Evolutionary conservation across 192 early-diverging fungal species (phyloP).

Genomic region (Spizellomyces punctatus): DNA sequence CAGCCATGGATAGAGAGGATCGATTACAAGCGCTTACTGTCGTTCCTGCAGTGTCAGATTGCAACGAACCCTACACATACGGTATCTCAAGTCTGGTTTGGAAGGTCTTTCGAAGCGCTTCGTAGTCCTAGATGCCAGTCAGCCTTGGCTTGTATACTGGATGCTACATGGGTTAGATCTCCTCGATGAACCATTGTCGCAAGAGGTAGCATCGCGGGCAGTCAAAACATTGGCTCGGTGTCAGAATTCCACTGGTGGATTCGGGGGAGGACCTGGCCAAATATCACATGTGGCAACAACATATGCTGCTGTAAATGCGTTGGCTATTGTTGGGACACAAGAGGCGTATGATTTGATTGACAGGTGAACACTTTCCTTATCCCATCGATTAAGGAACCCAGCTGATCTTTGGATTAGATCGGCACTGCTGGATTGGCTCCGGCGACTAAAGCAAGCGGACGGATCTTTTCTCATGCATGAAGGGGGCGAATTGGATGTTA

Average conservation of each 20-base stretch:
- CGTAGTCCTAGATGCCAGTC: slow-evolving; percentile 77
- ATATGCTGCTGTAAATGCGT: slow-evolving; percentile 82
- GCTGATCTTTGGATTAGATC: not conserved
- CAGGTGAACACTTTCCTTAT: slow-evolving; percentile 32
- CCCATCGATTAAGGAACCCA: not conserved
- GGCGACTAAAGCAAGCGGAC: slow-evolving; percentile 80
- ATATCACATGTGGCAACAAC: slow-evolving; percentile 86
- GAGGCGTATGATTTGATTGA: slow-evolving; percentile 71
- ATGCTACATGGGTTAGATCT: slow-evolving; percentile 82
- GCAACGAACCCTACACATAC: slow-evolving; percentile 55
- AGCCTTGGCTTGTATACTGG: slow-evolving; percentile 94
- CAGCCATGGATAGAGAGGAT: not conserved
- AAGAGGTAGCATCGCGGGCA: slow-evolving; percentile 39
- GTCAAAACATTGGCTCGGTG: slow-evolving; percentile 65
- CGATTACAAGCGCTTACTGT: not conserved
- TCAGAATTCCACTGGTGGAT: slow-evolving; percentile 79
- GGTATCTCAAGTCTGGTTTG: slow-evolving; percentile 57
- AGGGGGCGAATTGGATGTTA: slow-evolving; percentile 91
- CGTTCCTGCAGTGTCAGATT: slow-evolving; percentile 40
- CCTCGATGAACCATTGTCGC: slow-evolving; percentile 50
- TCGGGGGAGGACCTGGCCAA: slow-evolving; percentile 84
- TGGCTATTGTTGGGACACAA: slow-evolving; percentile 77
- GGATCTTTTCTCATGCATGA: slow-evolving; percentile 90
- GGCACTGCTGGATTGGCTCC: slow-evolving; percentile 51
- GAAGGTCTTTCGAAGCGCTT: slow-evolving; percentile 55